These are phyloP conservation scores for Cyclaneusma minus DNA, from an alignment of 2,329 filamentous ascomycete genomes.

Conservation along the genomic window DNA sequence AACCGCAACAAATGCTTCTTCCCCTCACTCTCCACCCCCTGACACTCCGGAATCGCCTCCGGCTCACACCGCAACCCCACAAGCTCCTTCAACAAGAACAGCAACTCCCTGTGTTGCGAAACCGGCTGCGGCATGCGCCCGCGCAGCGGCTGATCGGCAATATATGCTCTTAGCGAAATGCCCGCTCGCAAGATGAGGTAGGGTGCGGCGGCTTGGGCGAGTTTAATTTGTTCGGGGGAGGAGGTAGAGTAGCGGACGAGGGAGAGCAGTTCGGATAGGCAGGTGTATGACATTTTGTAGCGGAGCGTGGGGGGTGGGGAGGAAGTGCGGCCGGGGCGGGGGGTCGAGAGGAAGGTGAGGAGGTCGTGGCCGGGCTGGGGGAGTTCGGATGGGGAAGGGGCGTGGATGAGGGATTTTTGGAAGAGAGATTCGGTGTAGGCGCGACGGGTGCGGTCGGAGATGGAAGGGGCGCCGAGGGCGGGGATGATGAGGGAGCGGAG, in stretches of 20 bases:
- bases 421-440: constrained; percentile 67
- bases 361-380: constrained; percentile 32
- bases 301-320: constrained; percentile 49
- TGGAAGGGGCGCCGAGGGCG: constrained; percentile 45
- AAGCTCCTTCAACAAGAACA: constrained; percentile 53
- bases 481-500: constrained; percentile 62
- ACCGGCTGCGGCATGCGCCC: constrained; percentile 81
- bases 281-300: constrained; percentile 61
- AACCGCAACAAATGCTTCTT: constrained; percentile 67
- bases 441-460: constrained; percentile 52
- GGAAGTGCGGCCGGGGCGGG: constrained; percentile 58
- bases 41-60: constrained; percentile 45
- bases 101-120: constrained; percentile 62
- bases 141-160: constrained; percentile 80
- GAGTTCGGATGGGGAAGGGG: constrained; percentile 38
- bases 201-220: constrained; percentile 63
- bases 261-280: constrained; percentile 64
- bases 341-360: constrained; percentile 44
- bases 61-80: constrained; percentile 54
- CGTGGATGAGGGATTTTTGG: constrained; percentile 65
- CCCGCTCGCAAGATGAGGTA: constrained; percentile 73
- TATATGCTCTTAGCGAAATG: constrained; percentile 67
- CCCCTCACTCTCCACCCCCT: constrained; percentile 35
- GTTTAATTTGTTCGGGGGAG: constrained; percentile 17
- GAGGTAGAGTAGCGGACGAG: constrained; percentile 40